Conservation (phyloP, 1,139 yeast genomes). For the Suzukiozyma palmioleophila region DNA sequence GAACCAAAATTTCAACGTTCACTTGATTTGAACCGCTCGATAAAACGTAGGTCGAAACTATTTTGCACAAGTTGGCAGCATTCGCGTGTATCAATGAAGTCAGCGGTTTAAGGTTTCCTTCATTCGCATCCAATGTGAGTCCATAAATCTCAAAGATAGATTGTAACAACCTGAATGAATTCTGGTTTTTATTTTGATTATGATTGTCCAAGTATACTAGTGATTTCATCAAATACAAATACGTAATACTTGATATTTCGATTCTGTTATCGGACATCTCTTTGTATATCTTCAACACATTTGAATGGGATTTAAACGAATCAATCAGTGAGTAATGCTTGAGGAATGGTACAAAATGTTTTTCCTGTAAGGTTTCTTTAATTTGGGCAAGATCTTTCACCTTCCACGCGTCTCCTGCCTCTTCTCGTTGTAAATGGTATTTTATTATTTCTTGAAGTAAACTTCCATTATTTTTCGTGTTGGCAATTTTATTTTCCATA, state of each 20-base stretch:
- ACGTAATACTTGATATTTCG: slow-evolving; percentile 30
- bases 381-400: slow-evolving; percentile 13
- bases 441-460: slow-evolving; percentile 25
- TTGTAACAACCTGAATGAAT: slow-evolving; percentile 26
- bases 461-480: slow-evolving; percentile 8
- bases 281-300: slow-evolving; percentile 32
- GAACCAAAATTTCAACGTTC: slow-evolving; percentile 22
- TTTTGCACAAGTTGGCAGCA: slow-evolving; percentile 19
- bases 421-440: slow-evolving; percentile 14
- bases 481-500: slow-evolving; percentile 6
- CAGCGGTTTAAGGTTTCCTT: slow-evolving; percentile 9
- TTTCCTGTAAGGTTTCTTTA: slow-evolving; percentile 17
- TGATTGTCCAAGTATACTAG: slow-evolving; percentile 34
- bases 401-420: slow-evolving; percentile 13
- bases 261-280: slow-evolving; percentile 33
- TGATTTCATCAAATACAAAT: slow-evolving; percentile 38
- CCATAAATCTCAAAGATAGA: slow-evolving; percentile 34
- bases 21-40: slow-evolving; percentile 14
- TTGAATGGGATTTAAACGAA: slow-evolving; percentile 25
- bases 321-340: slow-evolving; percentile 17
- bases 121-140: slow-evolving; percentile 12
- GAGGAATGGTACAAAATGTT: slow-evolving; percentile 29
- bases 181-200: slow-evolving; percentile 18
- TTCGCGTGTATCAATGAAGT: slow-evolving; percentile 11
- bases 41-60: slow-evolving; percentile 22